A percentile compares a stretch with the other conserved stretches of the same genome.
Evolutionary conservation across 1,139 yeast species (phyloP).

Genomic region (Candida labiduridarum): DNA sequence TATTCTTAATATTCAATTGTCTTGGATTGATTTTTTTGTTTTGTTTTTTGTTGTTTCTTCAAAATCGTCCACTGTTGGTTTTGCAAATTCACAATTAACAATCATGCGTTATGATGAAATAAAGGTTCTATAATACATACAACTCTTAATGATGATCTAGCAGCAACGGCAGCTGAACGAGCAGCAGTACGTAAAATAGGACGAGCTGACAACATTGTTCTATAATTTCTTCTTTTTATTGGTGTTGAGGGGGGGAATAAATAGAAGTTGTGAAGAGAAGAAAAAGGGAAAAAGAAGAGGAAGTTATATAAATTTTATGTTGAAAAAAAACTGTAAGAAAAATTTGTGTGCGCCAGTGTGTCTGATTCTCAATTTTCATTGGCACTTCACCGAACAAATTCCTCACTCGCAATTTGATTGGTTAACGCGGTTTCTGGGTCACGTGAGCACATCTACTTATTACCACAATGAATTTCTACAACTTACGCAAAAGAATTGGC

Average conservation of each 20-base stretch:
- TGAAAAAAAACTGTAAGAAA: constrained; percentile 5
- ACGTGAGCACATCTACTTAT: not conserved
- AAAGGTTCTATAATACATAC: constrained; percentile 49
- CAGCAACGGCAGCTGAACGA: constrained; percentile 73
- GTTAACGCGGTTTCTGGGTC: not conserved
- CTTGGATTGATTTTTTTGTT: not conserved
- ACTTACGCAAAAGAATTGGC: no score
- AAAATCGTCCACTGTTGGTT: not conserved
- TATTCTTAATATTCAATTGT: no score
- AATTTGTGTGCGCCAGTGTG: constrained; percentile 5
- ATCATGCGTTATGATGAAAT: not conserved
- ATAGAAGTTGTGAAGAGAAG: constrained; percentile 12
- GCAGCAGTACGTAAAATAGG: constrained; percentile 81
- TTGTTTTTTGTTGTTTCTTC: no score
- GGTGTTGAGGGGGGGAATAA: constrained; percentile 7
- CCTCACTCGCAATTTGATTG: constrained; percentile 7
- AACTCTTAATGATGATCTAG: constrained; percentile 57
- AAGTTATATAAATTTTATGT: constrained; percentile 5
- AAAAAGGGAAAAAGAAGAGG: constrained; percentile 17
- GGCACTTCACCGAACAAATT: constrained; percentile 9
- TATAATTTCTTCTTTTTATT: constrained; percentile 10
- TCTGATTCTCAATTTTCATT: constrained; percentile 11
- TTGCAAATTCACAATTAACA: not conserved
- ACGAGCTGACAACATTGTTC: constrained; percentile 76
- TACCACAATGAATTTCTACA: not conserved